Evolutionary conservation across 176 grass and related monocot species (phyloP), one percentile per base, ranked within the genome.

Genomic region (Dactylis glomerata): DNA sequence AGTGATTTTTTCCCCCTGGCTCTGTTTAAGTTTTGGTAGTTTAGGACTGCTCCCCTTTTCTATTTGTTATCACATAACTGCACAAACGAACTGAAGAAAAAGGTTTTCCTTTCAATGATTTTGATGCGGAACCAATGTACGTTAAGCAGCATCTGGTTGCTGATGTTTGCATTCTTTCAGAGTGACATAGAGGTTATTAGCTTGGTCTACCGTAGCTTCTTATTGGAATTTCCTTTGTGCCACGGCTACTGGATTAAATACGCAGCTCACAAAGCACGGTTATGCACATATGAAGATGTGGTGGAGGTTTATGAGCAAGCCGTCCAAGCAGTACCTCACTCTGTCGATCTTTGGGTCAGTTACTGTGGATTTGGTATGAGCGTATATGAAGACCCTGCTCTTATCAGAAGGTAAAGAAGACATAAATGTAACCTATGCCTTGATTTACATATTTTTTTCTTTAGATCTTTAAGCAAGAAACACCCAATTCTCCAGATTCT

Each of bases 211-310:
- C 52, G 73, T 52, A 87, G 68, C 26, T 92, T 98, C 84, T 85
- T 98, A 79, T 75, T 76, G 66, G 87, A 98, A 77, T 95, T 92
- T 91, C 95, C 92, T 75, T 85, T 95, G 80, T 98, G 91, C 80
- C 76, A 92, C 57, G 89, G 87, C 73, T 95, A 91, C 65, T 98
- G 95, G 95, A 92, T 92, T 55, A 95, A 93, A 67, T 98, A 95
- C 77, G 89, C 84, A 78, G 79, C 63, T 76, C 91, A 95, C 76
- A 93, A 87, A 87, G 83, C 87, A 82, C 82, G 72, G 5, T 67
- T 98, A 64, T 93, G 89, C 71, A 87, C 72, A 76, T 80, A 62
- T 41, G 63, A 77, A 76, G 83, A 98, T 61, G 82, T 86, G 12
- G 67, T 88, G 77, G 84, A 90, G 77, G 75, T 89, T 58, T 98